Evolutionary conservation across 805 yeast genomes (phyloP).

Genomic region (Wickerhamomyces subpelliculosus): DNA sequence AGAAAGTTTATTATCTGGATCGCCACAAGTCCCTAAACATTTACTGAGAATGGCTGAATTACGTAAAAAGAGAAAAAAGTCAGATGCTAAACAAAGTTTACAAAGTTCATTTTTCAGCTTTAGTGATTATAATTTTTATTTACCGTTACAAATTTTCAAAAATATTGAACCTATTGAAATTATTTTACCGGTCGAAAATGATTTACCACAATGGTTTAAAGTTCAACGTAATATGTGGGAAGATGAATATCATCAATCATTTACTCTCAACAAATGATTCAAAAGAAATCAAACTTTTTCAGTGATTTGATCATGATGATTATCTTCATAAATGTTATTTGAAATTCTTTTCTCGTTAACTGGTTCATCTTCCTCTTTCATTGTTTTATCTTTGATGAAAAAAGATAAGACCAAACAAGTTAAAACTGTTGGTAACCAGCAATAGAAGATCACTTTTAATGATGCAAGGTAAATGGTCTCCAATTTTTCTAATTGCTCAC

Average conservation of each 20-base stretch:
- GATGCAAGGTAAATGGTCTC: not conserved
- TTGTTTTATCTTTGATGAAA: not conserved
- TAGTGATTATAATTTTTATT: conserved; percentile 11
- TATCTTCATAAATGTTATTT: too few species aligned
- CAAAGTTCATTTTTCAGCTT: not conserved
- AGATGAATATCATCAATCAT: conserved; percentile 17
- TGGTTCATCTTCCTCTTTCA: not conserved
- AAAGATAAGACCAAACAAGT: not conserved
- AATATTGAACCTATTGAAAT: conserved; percentile 16
- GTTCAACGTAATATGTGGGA: conserved; percentile 66
- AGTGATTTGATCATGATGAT: too few species aligned
- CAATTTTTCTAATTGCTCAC: not conserved
- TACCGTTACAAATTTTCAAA: conserved; percentile 11
- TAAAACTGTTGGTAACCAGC: not conserved
- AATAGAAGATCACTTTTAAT: not conserved
- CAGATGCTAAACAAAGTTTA: not conserved
- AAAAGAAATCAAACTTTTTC: too few species aligned
- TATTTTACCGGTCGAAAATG: conserved; percentile 47
- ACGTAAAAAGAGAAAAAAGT: conserved; percentile 27
- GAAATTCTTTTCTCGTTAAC: too few species aligned
- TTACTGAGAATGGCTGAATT: conserved; percentile 47
- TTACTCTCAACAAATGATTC: not conserved
- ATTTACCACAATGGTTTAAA: conserved; percentile 73
- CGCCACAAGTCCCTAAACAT: conserved; percentile 65
- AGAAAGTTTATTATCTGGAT: conserved; percentile 39